Percentiles rank a stretch among this genome's conserved stretches.
Evolutionary conservation across 345 rosid species (phyloP).

Genomic region (Mallotus nudiflorus): DNA sequence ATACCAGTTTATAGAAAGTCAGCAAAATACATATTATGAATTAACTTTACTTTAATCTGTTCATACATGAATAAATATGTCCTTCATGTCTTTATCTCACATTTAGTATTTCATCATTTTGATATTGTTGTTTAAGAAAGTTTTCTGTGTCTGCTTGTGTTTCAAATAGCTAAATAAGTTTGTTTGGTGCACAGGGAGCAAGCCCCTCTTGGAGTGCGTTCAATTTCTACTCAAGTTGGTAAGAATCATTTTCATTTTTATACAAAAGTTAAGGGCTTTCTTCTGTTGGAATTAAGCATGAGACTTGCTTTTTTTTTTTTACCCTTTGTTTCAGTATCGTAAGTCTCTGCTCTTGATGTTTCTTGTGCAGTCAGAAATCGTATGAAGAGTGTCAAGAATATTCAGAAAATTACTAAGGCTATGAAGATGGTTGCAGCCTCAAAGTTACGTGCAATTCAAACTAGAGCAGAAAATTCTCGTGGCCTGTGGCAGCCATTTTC

Average conservation of each 20-base stretch:
- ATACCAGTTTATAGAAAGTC: too few species aligned
- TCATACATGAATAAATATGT: too few species aligned
- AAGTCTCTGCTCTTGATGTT: conserved; percentile 5
- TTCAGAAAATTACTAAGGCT: conserved; percentile 97
- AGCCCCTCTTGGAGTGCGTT: conserved; percentile 63
- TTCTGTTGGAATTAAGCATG: neutral
- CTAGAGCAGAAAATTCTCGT: conserved; percentile 89
- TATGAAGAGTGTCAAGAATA: conserved; percentile 98
- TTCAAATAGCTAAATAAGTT: conserved; percentile 12
- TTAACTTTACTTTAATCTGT: neutral
- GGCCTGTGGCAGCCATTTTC: conserved; percentile 95
- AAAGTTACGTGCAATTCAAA: conserved; percentile 83
- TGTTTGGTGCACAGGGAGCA: conserved; percentile 65
- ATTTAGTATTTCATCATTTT: neutral
- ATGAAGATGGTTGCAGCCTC: conserved; percentile 99
- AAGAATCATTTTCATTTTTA: conserved; percentile 28
- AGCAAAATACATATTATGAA: too few species aligned
- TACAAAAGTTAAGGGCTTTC: neutral
- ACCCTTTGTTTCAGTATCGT: neutral
- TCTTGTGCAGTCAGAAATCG: conserved; percentile 78
- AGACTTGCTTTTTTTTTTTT: neutral
- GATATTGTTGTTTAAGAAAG: neutral
- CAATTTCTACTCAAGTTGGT: conserved; percentile 91
- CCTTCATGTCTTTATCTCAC: neutral
- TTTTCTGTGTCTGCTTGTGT: neutral